These are phyloP conservation scores for Elaphomyces granulatus DNA, from an alignment of 495 filamentous ascomycete species.

Conservation along the genomic window DNA sequence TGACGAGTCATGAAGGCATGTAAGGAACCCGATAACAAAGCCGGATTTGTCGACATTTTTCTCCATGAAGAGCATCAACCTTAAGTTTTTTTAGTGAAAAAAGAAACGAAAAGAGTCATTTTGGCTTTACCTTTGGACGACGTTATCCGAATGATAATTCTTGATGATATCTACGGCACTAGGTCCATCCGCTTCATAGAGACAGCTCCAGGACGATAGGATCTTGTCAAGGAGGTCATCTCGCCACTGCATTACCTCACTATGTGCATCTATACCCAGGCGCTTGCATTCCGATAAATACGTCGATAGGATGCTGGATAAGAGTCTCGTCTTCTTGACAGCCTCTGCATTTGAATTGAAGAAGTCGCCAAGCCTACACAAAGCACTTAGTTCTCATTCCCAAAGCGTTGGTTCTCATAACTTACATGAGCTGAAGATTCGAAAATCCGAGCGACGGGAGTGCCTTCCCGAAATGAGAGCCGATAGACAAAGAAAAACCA, in stretches of 20 bases:
- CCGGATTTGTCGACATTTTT: neutral
- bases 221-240: neutral
- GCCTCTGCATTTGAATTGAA: no score
- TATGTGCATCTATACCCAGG: neutral
- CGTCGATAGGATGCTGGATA: neutral
- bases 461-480: no score
- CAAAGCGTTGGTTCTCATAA: neutral
- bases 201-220: neutral
- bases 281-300: conserved; percentile 1
- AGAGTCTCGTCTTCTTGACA: neutral
- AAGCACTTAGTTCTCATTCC: neutral
- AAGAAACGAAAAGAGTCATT: neutral
- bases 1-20: neutral
- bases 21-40: neutral
- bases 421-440: neutral
- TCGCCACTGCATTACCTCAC: conserved; percentile 1
- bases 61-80: neutral
- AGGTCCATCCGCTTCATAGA: conserved; percentile 1
- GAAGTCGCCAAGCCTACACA: no score
- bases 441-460: no score
- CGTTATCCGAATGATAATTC: neutral
- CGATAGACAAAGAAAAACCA: no score
- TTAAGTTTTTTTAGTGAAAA: neutral
- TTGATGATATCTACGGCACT: neutral
- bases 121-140: neutral